Evolutionary conservation across 192 early-diverging fungal genomes (phyloP).

Genomic region (Lunasporangiospora selenospora): DNA sequence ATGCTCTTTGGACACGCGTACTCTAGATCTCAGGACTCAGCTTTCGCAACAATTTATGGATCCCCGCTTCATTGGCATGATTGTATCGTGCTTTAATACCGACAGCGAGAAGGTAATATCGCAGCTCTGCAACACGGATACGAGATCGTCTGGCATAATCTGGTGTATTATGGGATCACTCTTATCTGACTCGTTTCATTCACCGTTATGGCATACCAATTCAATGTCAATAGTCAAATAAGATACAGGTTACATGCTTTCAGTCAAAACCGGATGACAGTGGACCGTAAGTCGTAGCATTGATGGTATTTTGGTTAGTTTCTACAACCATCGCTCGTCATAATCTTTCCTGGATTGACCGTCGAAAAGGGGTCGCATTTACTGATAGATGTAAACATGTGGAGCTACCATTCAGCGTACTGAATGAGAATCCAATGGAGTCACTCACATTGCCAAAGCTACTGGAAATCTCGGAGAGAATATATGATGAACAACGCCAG

Average conservation of each 20-base stretch:
- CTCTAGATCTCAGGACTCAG: slow-evolving; percentile 58
- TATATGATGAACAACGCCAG: slow-evolving; percentile 55
- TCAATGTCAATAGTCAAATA: slow-evolving; percentile 51
- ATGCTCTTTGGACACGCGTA: no score
- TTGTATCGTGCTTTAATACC: slow-evolving; percentile 58
- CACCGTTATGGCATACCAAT: no score
- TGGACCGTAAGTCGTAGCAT: slow-evolving; percentile 6
- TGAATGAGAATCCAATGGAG: slow-evolving; percentile 42
- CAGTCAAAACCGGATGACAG: slow-evolving; percentile 32
- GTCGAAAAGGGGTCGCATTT: no score
- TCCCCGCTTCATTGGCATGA: slow-evolving; percentile 55
- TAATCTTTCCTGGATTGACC: neutral
- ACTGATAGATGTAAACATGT: slow-evolving; percentile 37
- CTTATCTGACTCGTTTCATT: no score
- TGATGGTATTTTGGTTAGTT: neutral
- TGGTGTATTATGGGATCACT: no score
- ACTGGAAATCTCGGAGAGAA: slow-evolving; percentile 37
- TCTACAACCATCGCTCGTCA: neutral
- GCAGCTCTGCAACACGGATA: no score
- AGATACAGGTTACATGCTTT: slow-evolving; percentile 56
- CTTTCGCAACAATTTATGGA: slow-evolving; percentile 59
- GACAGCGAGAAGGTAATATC: slow-evolving; percentile 48
- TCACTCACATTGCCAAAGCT: slow-evolving; percentile 41
- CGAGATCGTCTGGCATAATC: no score
- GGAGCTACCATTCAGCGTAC: slow-evolving; percentile 39